Evolutionary conservation across 352 stramenopile genomes (phyloP), one percentile per base, ranked within the genome.

Genomic region (Blastocystis sp.): DNA sequence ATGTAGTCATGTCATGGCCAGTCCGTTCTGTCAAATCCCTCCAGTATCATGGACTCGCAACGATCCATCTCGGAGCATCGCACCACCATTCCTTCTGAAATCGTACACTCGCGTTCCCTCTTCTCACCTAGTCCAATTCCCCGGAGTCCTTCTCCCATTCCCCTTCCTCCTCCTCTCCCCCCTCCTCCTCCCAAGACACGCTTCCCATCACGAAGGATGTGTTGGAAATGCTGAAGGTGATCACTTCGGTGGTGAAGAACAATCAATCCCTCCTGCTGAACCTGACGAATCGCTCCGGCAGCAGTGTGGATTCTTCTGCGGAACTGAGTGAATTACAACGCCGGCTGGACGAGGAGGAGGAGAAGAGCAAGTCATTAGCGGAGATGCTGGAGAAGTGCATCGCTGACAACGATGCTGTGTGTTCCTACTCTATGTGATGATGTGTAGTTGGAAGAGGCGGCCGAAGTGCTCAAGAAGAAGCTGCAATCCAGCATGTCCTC

Each of bases 321-420:
- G 19, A 79, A 28, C 62, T 79, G 19, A 43, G 28, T 2, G 45
- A 63, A 21, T 64, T 79, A 34, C 11, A 40, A 19, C 3, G 7
- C 0, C 14, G 28, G 17, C 52, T 84, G 17, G 24, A 69, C 10
- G 54, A 54, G 28, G 74, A 84, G 14, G 66, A 52, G 14, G 40
- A 54, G 14, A 38, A 48, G 17, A 69, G 21, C 42, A 70, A 38
- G 57, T 38, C 65, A 34, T 11, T 84, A n/a, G 42, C 60, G 19
- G 48, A 34, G 0, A 69, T 68, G n/a, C 43, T 84, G 45, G 57
- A 66, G 38, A 59, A 84, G 1, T 68, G 45, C 21, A 84, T 84
- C 4, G 45, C 34, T n/a, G 52, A 62, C 11, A 84, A 84, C 61
- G 74, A 84, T 42, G 21, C 61, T 2, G 74, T 84, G 24, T 38